Evolutionary conservation across 2,329 filamentous ascomycete genomes (phyloP).

Genomic region (Aspergillus persii): DNA sequence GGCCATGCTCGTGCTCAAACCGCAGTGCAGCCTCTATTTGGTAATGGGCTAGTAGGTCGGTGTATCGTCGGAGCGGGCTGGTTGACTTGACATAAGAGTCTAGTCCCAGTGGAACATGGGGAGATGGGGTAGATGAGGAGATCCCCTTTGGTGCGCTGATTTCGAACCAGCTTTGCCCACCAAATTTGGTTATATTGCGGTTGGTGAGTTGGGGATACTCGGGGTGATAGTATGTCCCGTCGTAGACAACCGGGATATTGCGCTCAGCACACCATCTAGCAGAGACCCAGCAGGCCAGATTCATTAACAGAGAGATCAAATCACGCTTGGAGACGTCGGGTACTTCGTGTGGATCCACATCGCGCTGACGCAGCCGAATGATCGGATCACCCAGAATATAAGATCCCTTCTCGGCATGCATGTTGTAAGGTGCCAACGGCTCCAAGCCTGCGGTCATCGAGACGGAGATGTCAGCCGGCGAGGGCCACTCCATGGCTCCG

Average conservation of each 20-base stretch:
- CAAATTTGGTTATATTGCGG: constrained; percentile 43
- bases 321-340: constrained; percentile 38
- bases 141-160: constrained; percentile 38
- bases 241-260: constrained; percentile 36
- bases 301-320: constrained; percentile 52
- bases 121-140: constrained; percentile 47
- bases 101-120: constrained; percentile 53
- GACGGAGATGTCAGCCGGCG: constrained; percentile 17
- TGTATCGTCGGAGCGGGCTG: constrained; percentile 60
- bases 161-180: constrained; percentile 39
- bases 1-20: constrained; percentile 50
- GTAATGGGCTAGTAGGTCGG: constrained; percentile 62
- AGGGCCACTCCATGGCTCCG: constrained; percentile 38
- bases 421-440: constrained; percentile 26
- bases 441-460: constrained; percentile 26
- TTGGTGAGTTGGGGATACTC: constrained; percentile 40
- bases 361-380: constrained; percentile 33
- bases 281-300: constrained; percentile 48
- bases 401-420: constrained; percentile 28
- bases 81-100: constrained; percentile 58
- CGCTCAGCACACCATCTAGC: constrained; percentile 36
- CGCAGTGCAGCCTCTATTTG: constrained; percentile 63
- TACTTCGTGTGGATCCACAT: constrained; percentile 36
- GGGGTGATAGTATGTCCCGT: constrained; percentile 38
- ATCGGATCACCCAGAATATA: constrained; percentile 43